Conservation (phyloP, 345 rosid genomes). For the Adansonia digitata region DNA sequence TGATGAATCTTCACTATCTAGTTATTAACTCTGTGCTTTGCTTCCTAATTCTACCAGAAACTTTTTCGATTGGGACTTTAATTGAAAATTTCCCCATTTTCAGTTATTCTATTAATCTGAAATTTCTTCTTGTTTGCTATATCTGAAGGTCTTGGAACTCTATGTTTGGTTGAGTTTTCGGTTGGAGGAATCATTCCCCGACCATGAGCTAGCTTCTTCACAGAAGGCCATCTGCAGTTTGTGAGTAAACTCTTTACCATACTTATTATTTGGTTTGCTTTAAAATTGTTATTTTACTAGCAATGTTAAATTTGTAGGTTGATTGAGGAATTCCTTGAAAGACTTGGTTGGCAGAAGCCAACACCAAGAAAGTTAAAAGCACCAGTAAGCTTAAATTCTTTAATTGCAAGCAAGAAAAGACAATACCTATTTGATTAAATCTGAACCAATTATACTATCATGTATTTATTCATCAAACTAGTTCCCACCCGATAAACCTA, state of each 20-base stretch:
- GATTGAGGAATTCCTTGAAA: constrained; percentile 81
- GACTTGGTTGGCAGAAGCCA: constrained; percentile 46
- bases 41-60: neutral
- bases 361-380: constrained; percentile 14
- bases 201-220: constrained; percentile 66
- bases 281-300: neutral
- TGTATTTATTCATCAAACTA: neutral
- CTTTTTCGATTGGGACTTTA: neutral
- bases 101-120: neutral
- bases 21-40: neutral
- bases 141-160: constrained; percentile 73
- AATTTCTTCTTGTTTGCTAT: constrained; percentile 6
- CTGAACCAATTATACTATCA: neutral
- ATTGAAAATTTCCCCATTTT: neutral
- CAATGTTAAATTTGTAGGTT: constrained; percentile 37
- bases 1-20: neutral
- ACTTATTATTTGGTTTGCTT: neutral
- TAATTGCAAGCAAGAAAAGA: constrained; percentile 8
- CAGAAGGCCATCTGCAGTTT: constrained; percentile 71
- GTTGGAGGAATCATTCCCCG: constrained; percentile 80
- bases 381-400: constrained; percentile 11
- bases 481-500: neutral
- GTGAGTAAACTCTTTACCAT: constrained; percentile 42
- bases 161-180: constrained; percentile 92
- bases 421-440: constrained; percentile 6